Percentiles rank a stretch among this genome's conserved stretches.
Evolutionary conservation across 208 protist genomes (phyloP).

Genomic region (Leishmania gerbilli): DNA sequence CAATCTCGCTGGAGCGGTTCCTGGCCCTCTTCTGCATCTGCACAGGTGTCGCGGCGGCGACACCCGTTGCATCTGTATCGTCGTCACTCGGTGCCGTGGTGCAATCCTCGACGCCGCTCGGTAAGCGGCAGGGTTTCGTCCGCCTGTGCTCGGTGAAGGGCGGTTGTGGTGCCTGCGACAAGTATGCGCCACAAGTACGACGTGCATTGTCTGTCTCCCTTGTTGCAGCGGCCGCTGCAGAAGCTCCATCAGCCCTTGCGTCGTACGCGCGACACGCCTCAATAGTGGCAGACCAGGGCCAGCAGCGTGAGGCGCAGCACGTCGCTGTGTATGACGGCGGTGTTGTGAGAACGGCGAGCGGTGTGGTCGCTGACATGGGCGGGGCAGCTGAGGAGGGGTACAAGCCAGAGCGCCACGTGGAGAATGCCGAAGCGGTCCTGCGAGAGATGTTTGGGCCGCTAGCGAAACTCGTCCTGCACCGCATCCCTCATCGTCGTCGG

Average conservation of each 20-base stretch:
- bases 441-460: slow-evolving; percentile 73
- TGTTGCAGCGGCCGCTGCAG: neutral
- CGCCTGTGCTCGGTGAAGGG: neutral
- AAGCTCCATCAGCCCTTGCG: neutral
- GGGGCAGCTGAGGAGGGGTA: neutral
- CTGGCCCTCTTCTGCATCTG: neutral
- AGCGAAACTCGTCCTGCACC: slow-evolving; percentile 69
- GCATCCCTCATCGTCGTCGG: slow-evolving; percentile 29
- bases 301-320: neutral
- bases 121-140: neutral
- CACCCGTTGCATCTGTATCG: neutral
- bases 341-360: neutral
- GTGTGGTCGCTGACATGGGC: neutral
- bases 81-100: neutral
- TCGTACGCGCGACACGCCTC: neutral
- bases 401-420: slow-evolving; percentile 34
- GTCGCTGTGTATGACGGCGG: neutral
- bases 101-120: neutral
- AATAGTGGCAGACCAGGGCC: neutral
- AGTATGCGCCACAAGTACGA: neutral
- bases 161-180: neutral
- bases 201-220: neutral
- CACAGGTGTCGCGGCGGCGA: no score
- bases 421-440: slow-evolving; percentile 54
- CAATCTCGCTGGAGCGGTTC: neutral